Percentiles rank a stretch among this genome's conserved stretches.
phyloP scores from a whole-genome alignment of 192 early-diverging fungal species.

The Linnemannia zychae region DNA sequence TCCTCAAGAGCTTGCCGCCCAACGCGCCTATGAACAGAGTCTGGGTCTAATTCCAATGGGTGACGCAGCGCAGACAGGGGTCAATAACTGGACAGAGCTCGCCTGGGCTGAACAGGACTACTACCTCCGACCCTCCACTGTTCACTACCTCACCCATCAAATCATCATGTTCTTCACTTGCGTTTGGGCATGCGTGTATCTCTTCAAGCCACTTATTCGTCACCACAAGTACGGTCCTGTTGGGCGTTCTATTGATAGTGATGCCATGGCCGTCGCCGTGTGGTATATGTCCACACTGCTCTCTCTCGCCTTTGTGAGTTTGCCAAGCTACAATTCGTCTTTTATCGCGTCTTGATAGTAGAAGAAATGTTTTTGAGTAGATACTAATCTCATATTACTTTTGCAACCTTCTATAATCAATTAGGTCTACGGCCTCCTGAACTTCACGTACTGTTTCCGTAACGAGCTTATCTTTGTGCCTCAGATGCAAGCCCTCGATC shows the following conservation, averaged over 20 bases:
- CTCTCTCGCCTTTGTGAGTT: slow-evolving; percentile 28
- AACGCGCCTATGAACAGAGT: not conserved
- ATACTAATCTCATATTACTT: not conserved
- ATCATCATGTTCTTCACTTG: slow-evolving; percentile 25
- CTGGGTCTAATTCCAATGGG: not conserved
- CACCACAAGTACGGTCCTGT: slow-evolving; percentile 32
- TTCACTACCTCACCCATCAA: slow-evolving; percentile 31
- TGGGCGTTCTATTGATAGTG: slow-evolving; percentile 32
- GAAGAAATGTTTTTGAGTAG: not conserved
- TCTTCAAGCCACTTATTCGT: slow-evolving; percentile 35
- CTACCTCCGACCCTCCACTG: slow-evolving; percentile 7
- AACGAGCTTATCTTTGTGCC: slow-evolving; percentile 11
- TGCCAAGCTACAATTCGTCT: not conserved
- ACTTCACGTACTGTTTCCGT: slow-evolving; percentile 3
- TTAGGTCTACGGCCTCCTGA: slow-evolving; percentile 19
- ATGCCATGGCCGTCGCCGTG: slow-evolving; percentile 46
- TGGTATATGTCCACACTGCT: slow-evolving; percentile 40
- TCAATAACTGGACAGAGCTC: slow-evolving; percentile 14
- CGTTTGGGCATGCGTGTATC: slow-evolving; percentile 28
- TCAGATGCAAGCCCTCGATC: slow-evolving; percentile 37
- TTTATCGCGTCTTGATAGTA: not conserved
- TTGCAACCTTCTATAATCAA: not conserved
- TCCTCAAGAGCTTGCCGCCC: not conserved
- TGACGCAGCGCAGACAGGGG: not conserved
- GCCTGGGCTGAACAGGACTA: slow-evolving; percentile 20